Percentiles rank a stretch among this genome's conserved stretches.
Conservation (phyloP, 352 stramenopile genomes). For the Phytophthora pluvialis region DNA sequence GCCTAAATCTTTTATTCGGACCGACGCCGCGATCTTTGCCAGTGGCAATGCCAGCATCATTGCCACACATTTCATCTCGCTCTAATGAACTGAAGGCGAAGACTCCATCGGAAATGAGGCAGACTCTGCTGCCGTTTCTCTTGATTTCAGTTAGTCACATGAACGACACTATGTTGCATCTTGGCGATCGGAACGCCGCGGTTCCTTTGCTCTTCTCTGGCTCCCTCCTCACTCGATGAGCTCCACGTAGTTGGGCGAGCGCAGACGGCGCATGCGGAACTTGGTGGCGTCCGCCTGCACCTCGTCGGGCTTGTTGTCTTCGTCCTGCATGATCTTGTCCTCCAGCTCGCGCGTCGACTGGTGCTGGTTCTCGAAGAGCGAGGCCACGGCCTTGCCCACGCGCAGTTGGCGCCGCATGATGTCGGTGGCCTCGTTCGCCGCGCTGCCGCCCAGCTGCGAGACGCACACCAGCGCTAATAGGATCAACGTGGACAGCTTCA, state of each 20-base stretch:
- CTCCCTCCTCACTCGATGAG: slow-evolving; percentile 24
- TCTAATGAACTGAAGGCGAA: neutral
- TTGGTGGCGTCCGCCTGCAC: slow-evolving; percentile 32
- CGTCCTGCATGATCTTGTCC: slow-evolving; percentile 35
- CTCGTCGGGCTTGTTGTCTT: slow-evolving; percentile 33
- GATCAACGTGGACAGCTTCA: slow-evolving; percentile 29
- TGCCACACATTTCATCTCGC: slow-evolving; percentile 4
- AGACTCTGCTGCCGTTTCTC: slow-evolving; percentile 7
- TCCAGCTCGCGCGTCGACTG: slow-evolving; percentile 34
- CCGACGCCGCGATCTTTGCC: slow-evolving; percentile 10
- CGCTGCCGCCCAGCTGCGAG: slow-evolving; percentile 19
- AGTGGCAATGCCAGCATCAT: neutral
- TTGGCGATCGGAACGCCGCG: neutral
- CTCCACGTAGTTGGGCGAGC: slow-evolving; percentile 35
- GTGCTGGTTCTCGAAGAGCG: slow-evolving; percentile 41
- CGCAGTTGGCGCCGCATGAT: slow-evolving; percentile 39
- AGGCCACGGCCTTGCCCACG: slow-evolving; percentile 36
- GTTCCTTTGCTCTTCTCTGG: neutral
- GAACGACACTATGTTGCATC: slow-evolving; percentile 27
- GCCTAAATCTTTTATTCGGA: slow-evolving; percentile 17
- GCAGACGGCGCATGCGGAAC: slow-evolving; percentile 35
- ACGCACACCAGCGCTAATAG: slow-evolving; percentile 19
- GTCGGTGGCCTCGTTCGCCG: slow-evolving; percentile 28
- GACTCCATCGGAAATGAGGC: neutral
- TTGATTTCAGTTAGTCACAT: slow-evolving; percentile 23